Evolutionary conservation across 495 filamentous ascomycete genomes (phyloP), one percentile per base, ranked within the genome.

Genomic region (Penicillium steckii): DNA sequence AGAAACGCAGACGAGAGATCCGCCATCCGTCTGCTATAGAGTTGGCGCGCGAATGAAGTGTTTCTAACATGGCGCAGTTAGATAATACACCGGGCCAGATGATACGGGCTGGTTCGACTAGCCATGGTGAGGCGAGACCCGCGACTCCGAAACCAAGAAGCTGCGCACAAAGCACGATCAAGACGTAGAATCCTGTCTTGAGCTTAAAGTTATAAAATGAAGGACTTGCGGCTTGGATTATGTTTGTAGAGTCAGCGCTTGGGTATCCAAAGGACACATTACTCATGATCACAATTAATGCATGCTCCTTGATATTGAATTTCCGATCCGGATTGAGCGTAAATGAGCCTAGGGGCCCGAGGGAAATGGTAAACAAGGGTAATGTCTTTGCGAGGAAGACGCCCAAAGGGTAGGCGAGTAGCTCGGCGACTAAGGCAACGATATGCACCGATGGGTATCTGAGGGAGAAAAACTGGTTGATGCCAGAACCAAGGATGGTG

Each of bases 371-470:
- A 44, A 55, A 62, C 1, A 69, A 52, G 1, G 85, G 84, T 42
- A 81, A 62, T 21, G 68, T 57, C 24, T 73, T 74, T 8, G 66
- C 61, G 2, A 71, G 61, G 32, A 65, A 61, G 12, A 71, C 66
- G 8, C 84, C 83, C 4, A 85, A 59, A 9, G 81, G 80, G 72
- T 82, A 86, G 13, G 84, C 82, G 40, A 87, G 69, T 27, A 87
- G 72, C 61, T 85, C 82, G n/a, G 81, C 82, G 10, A 85, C 80
- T 21, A 85, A 72, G 17, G 83, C 68, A 15, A 81, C 80, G 59
- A 95, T 93, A 19, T 86, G 83, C 56, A 93, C 88, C 53, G 87
- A 90, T 18, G 90, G 90, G 74, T 93, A 94, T 71, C 90, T 79
- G 53, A 95, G 65, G 13, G 88, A 89, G 69, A 93, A 95, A 64